Evolutionary conservation across 2,329 filamentous ascomycete species (phyloP), one percentile per base, ranked within the genome.

Genomic region (Graphilbum sp.): DNA sequence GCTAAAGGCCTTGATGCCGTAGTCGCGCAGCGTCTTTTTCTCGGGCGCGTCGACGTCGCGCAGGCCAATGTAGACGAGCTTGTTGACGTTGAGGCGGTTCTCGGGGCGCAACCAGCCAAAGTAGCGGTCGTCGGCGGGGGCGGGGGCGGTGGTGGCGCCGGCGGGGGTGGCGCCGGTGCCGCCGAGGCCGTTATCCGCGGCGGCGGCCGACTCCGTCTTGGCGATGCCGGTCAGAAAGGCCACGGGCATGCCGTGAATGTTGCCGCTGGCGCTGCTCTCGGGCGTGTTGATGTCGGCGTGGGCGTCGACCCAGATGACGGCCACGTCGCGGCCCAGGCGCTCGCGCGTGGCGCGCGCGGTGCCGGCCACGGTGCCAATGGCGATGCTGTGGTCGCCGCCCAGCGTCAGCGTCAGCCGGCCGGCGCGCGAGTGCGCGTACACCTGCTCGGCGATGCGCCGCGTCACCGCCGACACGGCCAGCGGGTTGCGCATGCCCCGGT

Each of bases 261-360:
- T 96, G 25, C 90, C 90, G 48, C 81, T 90, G 32, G 71, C 81
- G 47, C 80, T 88, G 35, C 75, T 79, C 70, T 96, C 87, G 38
- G 88, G 90, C 2, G 83, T 86, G 64, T 98, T 98, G 66, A 98
- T 95, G 59, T 98, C 90, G 39, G 88, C 80, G 59, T 98, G 90
- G 20, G 90, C 90, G 59, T 98, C 90, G 24, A 98, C 90, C 90
- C 90, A 98, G 57, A 98, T 92, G 41, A 98, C 84, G 12, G 86
- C 90, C 45, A 95, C 77, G 50, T 96, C 88, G 40, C 79, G 70
- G 33, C 66, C 74, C 42, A 93, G 63, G 16, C 88, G 66, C 67
- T 98, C 87, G 41, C 83, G 75, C 31, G 84, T 78, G 0, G 88
- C 90, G 62, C 79, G 83, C 27, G 87, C 83, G 2, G 80, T 84